Conservation (phyloP, 1,284 basidiomycete genomes). For the Heterobasidion irregulare region DNA sequence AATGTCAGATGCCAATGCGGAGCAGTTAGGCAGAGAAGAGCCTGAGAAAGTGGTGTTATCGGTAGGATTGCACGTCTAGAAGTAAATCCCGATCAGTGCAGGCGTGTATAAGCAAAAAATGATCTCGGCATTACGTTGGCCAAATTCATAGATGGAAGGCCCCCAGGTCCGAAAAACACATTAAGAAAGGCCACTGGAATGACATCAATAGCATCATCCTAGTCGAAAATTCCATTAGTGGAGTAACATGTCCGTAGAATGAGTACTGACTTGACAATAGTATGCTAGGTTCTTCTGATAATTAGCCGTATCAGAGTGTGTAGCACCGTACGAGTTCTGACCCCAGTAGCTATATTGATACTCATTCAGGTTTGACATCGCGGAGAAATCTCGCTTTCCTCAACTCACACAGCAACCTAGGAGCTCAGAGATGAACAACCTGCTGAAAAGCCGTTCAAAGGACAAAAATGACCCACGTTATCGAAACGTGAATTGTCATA, state of each 20-base stretch:
- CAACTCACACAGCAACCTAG: constrained; percentile 43
- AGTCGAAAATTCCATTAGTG: constrained; percentile 1
- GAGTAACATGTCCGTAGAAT: neutral
- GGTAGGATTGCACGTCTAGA: constrained; percentile 41
- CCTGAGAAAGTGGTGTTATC: constrained; percentile 51
- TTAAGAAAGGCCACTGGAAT: constrained; percentile 57
- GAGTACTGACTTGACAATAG: constrained; percentile 43
- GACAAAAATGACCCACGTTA: constrained; percentile 35
- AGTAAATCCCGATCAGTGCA: constrained; percentile 12
- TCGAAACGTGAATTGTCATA: constrained; percentile 43
- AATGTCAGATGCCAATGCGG: constrained; percentile 46
- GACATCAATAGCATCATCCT: constrained; percentile 56
- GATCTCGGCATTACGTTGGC: constrained; percentile 37
- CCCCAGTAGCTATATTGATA: constrained; percentile 46
- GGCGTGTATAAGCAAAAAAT: neutral
- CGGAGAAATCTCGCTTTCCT: neutral
- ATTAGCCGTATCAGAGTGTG: constrained; percentile 38
- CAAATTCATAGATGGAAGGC: constrained; percentile 49
- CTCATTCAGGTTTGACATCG: neutral
- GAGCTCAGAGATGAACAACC: neutral
- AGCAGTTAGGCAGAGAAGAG: constrained; percentile 46
- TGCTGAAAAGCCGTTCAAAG: neutral
- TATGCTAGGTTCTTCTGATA: constrained; percentile 48
- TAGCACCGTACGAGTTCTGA: constrained; percentile 60
- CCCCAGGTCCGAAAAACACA: constrained; percentile 43